Conservation (phyloP, 2,329 filamentous ascomycete genomes). For the Apiospora pterosperma region DNA sequence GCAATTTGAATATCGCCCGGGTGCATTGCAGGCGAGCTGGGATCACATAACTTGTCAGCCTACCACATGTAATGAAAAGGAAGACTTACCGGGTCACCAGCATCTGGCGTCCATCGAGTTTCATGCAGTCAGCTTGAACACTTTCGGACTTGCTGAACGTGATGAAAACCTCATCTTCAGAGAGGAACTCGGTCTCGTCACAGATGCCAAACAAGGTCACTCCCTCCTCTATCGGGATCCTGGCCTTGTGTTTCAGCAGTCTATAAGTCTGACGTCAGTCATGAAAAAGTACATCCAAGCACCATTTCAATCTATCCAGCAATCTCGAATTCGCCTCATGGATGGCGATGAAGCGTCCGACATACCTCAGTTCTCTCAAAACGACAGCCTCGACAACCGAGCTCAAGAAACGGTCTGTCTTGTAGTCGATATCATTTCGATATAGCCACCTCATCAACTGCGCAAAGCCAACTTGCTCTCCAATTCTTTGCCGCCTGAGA, state of each 20-base stretch:
- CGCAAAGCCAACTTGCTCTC: slow-evolving; percentile 56
- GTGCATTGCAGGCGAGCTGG: slow-evolving; percentile 73
- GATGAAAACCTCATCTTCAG: slow-evolving; percentile 67
- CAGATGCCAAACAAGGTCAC: slow-evolving; percentile 80
- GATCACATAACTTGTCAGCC: background rate
- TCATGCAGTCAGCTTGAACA: slow-evolving; percentile 20
- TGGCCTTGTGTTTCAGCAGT: slow-evolving; percentile 72
- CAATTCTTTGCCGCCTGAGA: slow-evolving; percentile 59
- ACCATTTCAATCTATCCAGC: background rate
- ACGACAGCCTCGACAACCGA: slow-evolving; percentile 67
- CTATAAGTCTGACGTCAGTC: slow-evolving; percentile 30
- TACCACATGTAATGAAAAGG: background rate
- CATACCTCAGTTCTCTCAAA: slow-evolving; percentile 54
- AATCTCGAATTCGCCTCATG: too few relatives aligned
- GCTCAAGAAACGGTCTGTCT: slow-evolving; percentile 66
- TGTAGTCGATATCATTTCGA: slow-evolving; percentile 60
- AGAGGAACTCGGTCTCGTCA: slow-evolving; percentile 71
- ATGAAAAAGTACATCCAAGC: background rate
- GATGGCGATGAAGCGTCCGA: too few relatives aligned
- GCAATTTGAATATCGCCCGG: slow-evolving; percentile 75
- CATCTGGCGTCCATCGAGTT: slow-evolving; percentile 39
- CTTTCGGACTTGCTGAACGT: slow-evolving; percentile 43
- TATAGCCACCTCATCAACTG: slow-evolving; percentile 59
- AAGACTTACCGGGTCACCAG: slow-evolving; percentile 53
- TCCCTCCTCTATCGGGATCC: slow-evolving; percentile 68